phyloP scores from a whole-genome alignment of 495 filamentous ascomycete genomes.

The Saxispiralis lemnorum region DNA sequence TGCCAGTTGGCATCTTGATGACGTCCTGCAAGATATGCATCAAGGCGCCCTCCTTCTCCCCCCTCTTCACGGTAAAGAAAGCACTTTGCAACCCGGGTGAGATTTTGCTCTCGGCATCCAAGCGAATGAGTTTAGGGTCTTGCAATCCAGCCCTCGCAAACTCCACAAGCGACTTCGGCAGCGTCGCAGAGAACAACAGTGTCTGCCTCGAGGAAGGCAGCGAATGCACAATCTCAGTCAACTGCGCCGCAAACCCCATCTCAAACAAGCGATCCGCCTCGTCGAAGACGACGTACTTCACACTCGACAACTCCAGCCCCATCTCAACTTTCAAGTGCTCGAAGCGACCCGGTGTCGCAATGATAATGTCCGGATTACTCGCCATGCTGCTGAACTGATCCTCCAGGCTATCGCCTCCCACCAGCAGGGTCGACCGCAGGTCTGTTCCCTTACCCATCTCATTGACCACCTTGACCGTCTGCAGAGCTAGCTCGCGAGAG shows the following conservation, averaged over 20 bases:
- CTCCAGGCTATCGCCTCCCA: constrained; percentile 88
- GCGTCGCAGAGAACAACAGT: constrained; percentile 81
- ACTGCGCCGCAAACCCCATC: constrained; percentile 88
- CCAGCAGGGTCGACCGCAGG: constrained; percentile 68
- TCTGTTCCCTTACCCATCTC: constrained; percentile 83
- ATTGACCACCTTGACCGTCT: constrained; percentile 91
- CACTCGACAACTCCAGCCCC: constrained; percentile 67
- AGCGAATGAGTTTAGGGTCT: constrained; percentile 67
- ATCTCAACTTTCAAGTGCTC: constrained; percentile 92
- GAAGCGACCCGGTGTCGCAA: constrained; percentile 90
- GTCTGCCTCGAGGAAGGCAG: constrained; percentile 74
- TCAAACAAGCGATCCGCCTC: constrained; percentile 94
- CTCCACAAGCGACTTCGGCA: constrained; percentile 84
- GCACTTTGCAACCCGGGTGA: constrained; percentile 84
- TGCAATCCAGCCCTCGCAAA: constrained; percentile 86
- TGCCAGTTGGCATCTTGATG: constrained; percentile 78
- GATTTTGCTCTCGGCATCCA: constrained; percentile 89
- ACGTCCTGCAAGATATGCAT: constrained; percentile 76
- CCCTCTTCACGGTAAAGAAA: constrained; percentile 81
- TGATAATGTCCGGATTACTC: constrained; percentile 84
- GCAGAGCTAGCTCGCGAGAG: constrained; percentile 78
- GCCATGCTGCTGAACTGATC: constrained; percentile 92
- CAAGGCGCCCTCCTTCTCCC: constrained; percentile 83
- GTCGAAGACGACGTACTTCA: constrained; percentile 87
- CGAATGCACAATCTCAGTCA: constrained; percentile 82